These are phyloP conservation scores for Juncus inflexus DNA, from an alignment of 176 grass and related monocot species.

Conservation along the genomic window DNA sequence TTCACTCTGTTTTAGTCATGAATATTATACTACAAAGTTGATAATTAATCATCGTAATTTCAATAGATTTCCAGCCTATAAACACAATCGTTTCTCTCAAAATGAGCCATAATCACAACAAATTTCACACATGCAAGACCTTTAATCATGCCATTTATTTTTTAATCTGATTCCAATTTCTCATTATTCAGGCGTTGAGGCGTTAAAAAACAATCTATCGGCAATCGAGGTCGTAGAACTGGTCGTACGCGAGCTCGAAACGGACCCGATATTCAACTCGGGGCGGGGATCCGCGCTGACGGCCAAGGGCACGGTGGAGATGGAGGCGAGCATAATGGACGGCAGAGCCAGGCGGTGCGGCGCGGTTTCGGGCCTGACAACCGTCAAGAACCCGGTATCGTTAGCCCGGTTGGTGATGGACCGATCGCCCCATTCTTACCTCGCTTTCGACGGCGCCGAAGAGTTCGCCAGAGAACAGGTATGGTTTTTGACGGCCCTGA, in stretches of 20 bases:
- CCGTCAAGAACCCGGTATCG: conserved; percentile 77
- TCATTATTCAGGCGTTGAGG: conserved; percentile 27
- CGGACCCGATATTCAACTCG: conserved; percentile 84
- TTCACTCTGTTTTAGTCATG: too few relatives aligned
- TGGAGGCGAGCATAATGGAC: conserved; percentile 99
- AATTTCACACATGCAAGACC: background rate
- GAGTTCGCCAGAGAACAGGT: conserved; percentile 86
- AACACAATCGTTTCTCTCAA: too few relatives aligned
- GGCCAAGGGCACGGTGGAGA: conserved; percentile 72
- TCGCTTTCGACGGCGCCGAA: conserved; percentile 85
- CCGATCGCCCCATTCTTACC: conserved; percentile 80
- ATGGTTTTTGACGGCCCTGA: background rate
- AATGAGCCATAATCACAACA: background rate
- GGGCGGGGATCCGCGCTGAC: conserved; percentile 81
- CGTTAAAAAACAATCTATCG: conserved; percentile 9
- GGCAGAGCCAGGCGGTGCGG: conserved; percentile 71
- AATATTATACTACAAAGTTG: too few relatives aligned
- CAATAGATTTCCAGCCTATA: too few relatives aligned
- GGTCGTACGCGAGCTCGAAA: conserved; percentile 81
- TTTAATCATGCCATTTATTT: too few relatives aligned
- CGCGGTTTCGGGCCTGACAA: conserved; percentile 80
- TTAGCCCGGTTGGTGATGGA: conserved; percentile 85
- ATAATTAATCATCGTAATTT: too few relatives aligned
- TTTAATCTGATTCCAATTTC: too few relatives aligned
- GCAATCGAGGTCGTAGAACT: conserved; percentile 73